Base-by-base conservation (phyloP, 257 asterid species). In the Linderniella brevidens region DNA sequence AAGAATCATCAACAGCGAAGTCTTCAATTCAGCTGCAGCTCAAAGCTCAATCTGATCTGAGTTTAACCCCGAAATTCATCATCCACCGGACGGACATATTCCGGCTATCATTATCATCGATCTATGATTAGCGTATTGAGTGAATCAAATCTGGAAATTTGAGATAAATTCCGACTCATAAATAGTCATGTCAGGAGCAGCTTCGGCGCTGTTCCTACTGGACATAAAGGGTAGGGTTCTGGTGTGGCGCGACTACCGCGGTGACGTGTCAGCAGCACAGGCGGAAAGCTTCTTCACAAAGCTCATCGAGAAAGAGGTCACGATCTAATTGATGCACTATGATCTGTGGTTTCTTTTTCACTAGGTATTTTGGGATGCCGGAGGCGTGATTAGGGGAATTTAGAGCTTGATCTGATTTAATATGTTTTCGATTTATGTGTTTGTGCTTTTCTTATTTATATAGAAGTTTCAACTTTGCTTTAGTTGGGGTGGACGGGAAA, bases 151-250 rank as follows among this genome's bases (percentile, higher is more conserved):
- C 67, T 54, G 17, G 19, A 19, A 43, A 54, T 54, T 41, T 60
- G 15, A n/a, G 46, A 38, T 40, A 51, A 49, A 35, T 64, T 53
- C 39, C 35, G 48, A 38, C 53, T 45, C 55, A 17, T 46, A 13
- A 8, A 35, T 13, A 53, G 45, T 51, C 53, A 88, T 88, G 97
- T 80, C 95, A 50, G 95, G 92, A 68, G 97, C 97, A 73, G 95
- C 95, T 56, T 88, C 97, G 56, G 95, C 97, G 83, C 92, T 88
- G 78, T 88, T 88, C 97, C 95, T 88, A 53, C 77, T 88, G 44
- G 97, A 88, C 62, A 80, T 84, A 39, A 88, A 80, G 64, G 97
- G 97, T 65, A 80, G 81, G 46, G 86, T 87, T 55, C 84, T 88
- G 60, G 97, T 88, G 53, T 88, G 97, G 97, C 83, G 97, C 37